Evolutionary conservation across 371 early-diverging fungal species (phyloP).

Genomic region (Spraguea lophii): DNA sequence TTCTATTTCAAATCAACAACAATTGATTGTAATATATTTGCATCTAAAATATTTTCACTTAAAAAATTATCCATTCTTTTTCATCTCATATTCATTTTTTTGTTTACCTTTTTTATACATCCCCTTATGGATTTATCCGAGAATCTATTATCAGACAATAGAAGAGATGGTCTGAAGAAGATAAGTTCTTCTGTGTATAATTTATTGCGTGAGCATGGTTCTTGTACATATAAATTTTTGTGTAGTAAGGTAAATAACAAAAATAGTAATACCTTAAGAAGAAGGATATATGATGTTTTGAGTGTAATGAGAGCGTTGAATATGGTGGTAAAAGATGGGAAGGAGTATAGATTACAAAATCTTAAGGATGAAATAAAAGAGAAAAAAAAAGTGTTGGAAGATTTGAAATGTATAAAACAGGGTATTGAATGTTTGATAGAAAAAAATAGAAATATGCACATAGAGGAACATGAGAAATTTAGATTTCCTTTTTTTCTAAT

Average conservation of each 20-base stretch:
- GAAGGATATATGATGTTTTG: slow-evolving; percentile 38
- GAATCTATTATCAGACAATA: not conserved
- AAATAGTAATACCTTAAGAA: slow-evolving; percentile 23
- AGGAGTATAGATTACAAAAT: slow-evolving; percentile 15
- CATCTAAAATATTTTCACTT: too few relatives aligned
- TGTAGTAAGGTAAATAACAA: slow-evolving; percentile 9
- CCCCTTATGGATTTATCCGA: not conserved
- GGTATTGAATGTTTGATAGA: slow-evolving; percentile 20
- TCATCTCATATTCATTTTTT: too few relatives aligned
- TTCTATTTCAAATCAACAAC: too few relatives aligned
- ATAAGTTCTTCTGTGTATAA: slow-evolving; percentile 21
- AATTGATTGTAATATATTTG: too few relatives aligned
- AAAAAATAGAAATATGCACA: slow-evolving; percentile 4
- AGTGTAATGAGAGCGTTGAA: slow-evolving; percentile 39
- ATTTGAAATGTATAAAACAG: slow-evolving; percentile 27
- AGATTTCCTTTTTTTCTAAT: slow-evolving; percentile 39
- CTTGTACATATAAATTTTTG: slow-evolving; percentile 28
- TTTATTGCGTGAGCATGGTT: slow-evolving; percentile 15
- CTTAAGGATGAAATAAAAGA: slow-evolving; percentile 5
- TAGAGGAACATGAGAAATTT: slow-evolving; percentile 10
- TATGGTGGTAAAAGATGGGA: slow-evolving; percentile 18
- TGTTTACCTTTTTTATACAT: not conserved
- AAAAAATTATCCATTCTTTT: too few relatives aligned
- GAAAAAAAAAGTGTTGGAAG: slow-evolving; percentile 18
- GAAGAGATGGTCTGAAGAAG: slow-evolving; percentile 28